Base-by-base conservation (phyloP, 108 stramenopile species). In the Cylindrotheca fusiformis region DNA sequence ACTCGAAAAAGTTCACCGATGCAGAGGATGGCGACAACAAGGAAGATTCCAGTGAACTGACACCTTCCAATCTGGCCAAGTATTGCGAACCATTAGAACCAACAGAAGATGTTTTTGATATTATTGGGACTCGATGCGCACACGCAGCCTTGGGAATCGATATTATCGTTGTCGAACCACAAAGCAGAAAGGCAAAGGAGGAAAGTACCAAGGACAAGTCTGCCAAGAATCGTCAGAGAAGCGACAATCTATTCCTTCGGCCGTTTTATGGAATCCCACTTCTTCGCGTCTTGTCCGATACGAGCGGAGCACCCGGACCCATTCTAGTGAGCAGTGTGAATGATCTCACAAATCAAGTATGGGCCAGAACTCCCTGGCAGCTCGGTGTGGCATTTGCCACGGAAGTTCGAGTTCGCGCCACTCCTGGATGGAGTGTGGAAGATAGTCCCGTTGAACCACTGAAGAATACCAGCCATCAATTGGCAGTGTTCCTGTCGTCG, bases 301-400 rank as follows among this genome's bases (percentile, higher is more conserved):
- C 46, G 20, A 78, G 72, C 56, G 82, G 82, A 24, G 75, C 76
- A 14, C 73, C 71, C 20, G 82, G 75, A 41, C 82, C 82, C 18
- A 31, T 83, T 2, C 27, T 83, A 32, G 54, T 77, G 50, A 62
- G 60, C 1, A 63, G 56, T 19, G 41, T 28, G 17, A 30, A 55
- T 2, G 44, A 46, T n/a, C 21, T 22, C 12, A 63, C 63, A 60
- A 27, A 57, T 30, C 74, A 82, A 67, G 33, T 78, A 12, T n/a
- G 51, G 3, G 67, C 75, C 0, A 50, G 75, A 33, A 59, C 67
- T 4, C 65, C 70, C 5, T 74, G 65, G 58, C 72, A 70, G 18
- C 29, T 25, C 0, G 68, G 30, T n/a, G 31, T 56, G 48, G 67
- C 45, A 2, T 83, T 79, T 71, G 82, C 67, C 1, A 64, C 47